Evolutionary conservation across 176 grass and related monocot species (phyloP).

Genomic region (Thinopyrum elongatum): DNA sequence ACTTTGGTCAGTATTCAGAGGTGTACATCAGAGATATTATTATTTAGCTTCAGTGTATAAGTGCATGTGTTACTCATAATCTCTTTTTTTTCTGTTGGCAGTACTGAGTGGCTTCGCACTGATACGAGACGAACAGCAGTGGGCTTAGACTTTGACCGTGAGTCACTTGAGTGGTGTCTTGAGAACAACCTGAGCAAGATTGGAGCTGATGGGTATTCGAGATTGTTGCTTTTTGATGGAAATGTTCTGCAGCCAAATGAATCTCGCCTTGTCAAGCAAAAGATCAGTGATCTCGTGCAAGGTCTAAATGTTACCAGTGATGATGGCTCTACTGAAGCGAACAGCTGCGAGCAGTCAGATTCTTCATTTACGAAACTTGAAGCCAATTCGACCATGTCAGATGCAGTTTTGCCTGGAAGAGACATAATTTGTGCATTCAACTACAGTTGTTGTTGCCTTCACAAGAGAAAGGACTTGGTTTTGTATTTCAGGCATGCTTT

Average conservation of each 20-base stretch:
- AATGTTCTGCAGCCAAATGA: slow-evolving; percentile 72
- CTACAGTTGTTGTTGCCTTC: slow-evolving; percentile 95
- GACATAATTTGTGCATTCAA: slow-evolving; percentile 99
- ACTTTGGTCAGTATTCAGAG: neutral
- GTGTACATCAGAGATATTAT: neutral
- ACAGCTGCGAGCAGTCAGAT: neutral
- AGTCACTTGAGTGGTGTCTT: slow-evolving; percentile 91
- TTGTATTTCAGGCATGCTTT: slow-evolving; percentile 78
- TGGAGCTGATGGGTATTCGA: slow-evolving; percentile 70
- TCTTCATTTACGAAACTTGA: neutral
- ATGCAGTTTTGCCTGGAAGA: slow-evolving; percentile 56
- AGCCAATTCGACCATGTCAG: slow-evolving; percentile 45
- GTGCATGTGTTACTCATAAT: slow-evolving; percentile 13
- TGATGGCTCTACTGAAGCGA: slow-evolving; percentile 27
- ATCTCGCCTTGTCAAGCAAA: slow-evolving; percentile 49
- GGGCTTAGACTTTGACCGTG: slow-evolving; percentile 86
- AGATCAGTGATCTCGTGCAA: slow-evolving; percentile 40
- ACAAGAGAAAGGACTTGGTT: slow-evolving; percentile 79
- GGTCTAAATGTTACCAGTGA: slow-evolving; percentile 37
- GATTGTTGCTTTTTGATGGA: slow-evolving; percentile 81
- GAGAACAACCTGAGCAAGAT: slow-evolving; percentile 73
- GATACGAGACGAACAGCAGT: slow-evolving; percentile 72
- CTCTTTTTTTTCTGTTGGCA: slow-evolving; percentile 9
- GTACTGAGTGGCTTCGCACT: slow-evolving; percentile 72
- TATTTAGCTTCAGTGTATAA: slow-evolving; percentile 1